phyloP scores from a whole-genome alignment of 2,329 filamentous ascomycete species.

The Calonectria montana region DNA sequence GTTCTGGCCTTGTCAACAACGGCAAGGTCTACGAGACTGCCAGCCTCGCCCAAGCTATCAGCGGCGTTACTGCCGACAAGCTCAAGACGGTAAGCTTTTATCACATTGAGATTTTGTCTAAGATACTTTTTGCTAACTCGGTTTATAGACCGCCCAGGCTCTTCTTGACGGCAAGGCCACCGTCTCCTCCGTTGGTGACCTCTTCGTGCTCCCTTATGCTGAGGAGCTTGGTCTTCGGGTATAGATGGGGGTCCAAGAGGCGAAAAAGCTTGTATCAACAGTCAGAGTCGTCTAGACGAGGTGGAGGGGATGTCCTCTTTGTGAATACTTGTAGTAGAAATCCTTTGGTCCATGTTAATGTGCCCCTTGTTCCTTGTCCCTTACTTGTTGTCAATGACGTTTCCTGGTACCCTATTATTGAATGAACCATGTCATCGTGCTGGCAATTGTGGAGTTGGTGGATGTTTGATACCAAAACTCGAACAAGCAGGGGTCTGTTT shows the following conservation, averaged over 20 bases:
- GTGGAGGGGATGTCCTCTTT: constrained; percentile 51
- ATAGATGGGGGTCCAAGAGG: constrained; percentile 66
- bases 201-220: constrained; percentile 90
- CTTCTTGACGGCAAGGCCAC: constrained; percentile 90
- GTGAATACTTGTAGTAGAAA: constrained; percentile 61
- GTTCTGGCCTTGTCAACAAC: constrained; percentile 83
- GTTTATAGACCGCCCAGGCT: constrained; percentile 81
- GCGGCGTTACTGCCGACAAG: constrained; percentile 84
- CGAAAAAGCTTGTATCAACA: constrained; percentile 57
- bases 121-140: constrained; percentile 40
- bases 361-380: constrained; percentile 24
- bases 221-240: constrained; percentile 94
- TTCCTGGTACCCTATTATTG: neutral
- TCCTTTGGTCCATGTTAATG: constrained; percentile 45
- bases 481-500: constrained; percentile 2
- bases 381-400: neutral
- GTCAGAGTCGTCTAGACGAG: constrained; percentile 53
- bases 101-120: constrained; percentile 29
- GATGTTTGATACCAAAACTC: neutral
- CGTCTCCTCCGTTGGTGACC: constrained; percentile 89
- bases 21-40: constrained; percentile 87
- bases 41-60: constrained; percentile 81
- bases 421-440: neutral
- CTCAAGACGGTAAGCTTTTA: constrained; percentile 80
- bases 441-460: neutral